A percentile compares a stretch with the other conserved stretches of the same genome.
Conservation (phyloP, 2,329 filamentous ascomycete species). For the Penicillium sp. region DNA sequence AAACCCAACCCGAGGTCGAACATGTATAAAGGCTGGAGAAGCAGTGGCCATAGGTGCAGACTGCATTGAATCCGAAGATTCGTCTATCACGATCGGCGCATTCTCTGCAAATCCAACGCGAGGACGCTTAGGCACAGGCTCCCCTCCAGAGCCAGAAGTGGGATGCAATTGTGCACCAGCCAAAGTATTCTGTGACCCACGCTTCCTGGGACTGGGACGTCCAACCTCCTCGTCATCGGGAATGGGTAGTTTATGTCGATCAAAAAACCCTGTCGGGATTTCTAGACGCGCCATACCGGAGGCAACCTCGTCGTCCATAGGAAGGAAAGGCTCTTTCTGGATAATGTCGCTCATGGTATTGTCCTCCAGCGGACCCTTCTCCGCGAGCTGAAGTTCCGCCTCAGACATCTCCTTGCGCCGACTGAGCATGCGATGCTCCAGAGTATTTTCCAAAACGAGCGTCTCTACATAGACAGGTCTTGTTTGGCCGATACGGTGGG, state of each 20-base stretch:
- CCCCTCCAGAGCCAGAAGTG: background rate
- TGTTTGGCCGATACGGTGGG: constrained; percentile 81
- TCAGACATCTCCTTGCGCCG: constrained; percentile 74
- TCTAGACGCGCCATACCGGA: constrained; percentile 30
- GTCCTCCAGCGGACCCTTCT: constrained; percentile 61
- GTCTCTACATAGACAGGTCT: constrained; percentile 83
- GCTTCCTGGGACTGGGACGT: background rate
- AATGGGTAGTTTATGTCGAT: constrained; percentile 39
- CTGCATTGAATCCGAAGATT: background rate
- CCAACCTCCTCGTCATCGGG: constrained; percentile 27
- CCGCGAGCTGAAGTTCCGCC: constrained; percentile 54
- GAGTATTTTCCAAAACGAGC: constrained; percentile 73
- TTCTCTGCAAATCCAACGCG: constrained; percentile 13
- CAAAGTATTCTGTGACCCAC: background rate
- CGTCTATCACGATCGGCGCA: background rate
- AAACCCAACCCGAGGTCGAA: background rate
- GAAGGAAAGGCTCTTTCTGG: constrained; percentile 55
- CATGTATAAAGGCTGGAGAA: background rate
- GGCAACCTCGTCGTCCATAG: constrained; percentile 35
- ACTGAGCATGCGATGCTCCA: constrained; percentile 82
- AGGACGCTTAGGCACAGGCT: background rate
- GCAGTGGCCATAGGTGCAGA: background rate
- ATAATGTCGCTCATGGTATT: constrained; percentile 60
- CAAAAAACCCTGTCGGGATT: constrained; percentile 38
- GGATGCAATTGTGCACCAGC: background rate